Evolutionary conservation across 2,329 filamentous ascomycete species (phyloP).

Genomic region (Hypocreales sp.): DNA sequence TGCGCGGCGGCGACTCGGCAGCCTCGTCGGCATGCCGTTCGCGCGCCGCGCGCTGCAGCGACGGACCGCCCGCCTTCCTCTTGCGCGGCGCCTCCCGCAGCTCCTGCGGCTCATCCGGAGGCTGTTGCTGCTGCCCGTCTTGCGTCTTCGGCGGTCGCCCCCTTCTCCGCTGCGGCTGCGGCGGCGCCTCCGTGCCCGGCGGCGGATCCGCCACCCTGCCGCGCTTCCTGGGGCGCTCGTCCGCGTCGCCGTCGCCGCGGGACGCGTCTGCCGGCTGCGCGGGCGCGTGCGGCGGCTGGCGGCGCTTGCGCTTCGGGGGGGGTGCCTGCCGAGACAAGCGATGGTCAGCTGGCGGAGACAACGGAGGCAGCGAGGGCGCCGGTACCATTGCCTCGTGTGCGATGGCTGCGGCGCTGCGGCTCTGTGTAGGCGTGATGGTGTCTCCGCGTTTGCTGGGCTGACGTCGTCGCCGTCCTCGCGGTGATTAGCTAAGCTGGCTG

Average conservation of each 20-base stretch:
- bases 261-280: slow-evolving; percentile 9
- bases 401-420: no score
- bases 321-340: slow-evolving; percentile 9
- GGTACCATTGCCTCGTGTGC: no score
- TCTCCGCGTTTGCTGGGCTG: no score
- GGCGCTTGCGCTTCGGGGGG: slow-evolving; percentile 26
- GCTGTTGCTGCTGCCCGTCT: slow-evolving; percentile 1
- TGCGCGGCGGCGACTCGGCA: background rate
- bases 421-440: no score
- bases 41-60: slow-evolving; percentile 3
- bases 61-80: slow-evolving; percentile 7
- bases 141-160: background rate
- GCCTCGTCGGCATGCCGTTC: slow-evolving; percentile 1
- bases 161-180: background rate
- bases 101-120: slow-evolving; percentile 5
- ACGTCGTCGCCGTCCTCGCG: no score
- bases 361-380: background rate
- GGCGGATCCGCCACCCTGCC: slow-evolving; percentile 4
- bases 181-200: slow-evolving; percentile 12
- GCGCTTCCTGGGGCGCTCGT: slow-evolving; percentile 10
- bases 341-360: slow-evolving; percentile 7
- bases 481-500: no score
- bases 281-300: no score
- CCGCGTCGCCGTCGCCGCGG: slow-evolving; percentile 11
- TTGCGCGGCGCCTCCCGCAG: slow-evolving; percentile 1